phyloP scores from a whole-genome alignment of 2,329 filamentous ascomycete species.

The Pyrenophora tritici-repentis region DNA sequence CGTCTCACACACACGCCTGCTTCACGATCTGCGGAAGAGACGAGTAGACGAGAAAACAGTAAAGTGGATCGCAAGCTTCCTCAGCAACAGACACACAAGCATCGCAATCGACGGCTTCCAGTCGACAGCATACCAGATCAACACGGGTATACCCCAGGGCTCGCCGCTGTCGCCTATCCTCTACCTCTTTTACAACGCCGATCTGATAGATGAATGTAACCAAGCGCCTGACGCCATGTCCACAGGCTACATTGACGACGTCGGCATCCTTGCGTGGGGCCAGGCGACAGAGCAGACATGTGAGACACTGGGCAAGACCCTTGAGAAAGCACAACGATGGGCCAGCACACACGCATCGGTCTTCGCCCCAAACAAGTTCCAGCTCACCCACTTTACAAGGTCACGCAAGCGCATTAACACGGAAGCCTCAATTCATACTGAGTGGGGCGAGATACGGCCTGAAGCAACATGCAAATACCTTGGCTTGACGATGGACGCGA shows the following conservation, averaged over 20 bases:
- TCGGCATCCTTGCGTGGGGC: conserved; percentile 22
- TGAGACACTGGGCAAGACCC: conserved; percentile 16
- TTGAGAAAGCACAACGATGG: conserved; percentile 25
- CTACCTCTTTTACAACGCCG: conserved; percentile 42
- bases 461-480: conserved; percentile 21
- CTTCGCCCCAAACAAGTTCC: conserved; percentile 38
- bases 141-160: conserved; percentile 36
- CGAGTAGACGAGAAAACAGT: conserved; percentile 20
- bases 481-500: conserved; percentile 23
- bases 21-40: conserved; percentile 27
- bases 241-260: conserved; percentile 33
- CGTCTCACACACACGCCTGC: conserved; percentile 27
- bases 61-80: conserved; percentile 25
- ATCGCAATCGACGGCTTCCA: conserved; percentile 20
- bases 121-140: conserved; percentile 16
- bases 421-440: conserved; percentile 13
- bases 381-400: conserved; percentile 36
- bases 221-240: conserved; percentile 12
- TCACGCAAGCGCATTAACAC: conserved; percentile 16
- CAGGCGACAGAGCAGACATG: conserved; percentile 23
- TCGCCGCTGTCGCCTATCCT: conserved; percentile 40
- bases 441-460: conserved; percentile 22
- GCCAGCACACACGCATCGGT: conserved; percentile 29
- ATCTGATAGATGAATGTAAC: conserved; percentile 32
- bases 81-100: conserved; percentile 17